These are phyloP conservation scores for Rhizopus sp. DNA, from an alignment of 371 early-diverging fungal species.

Conservation along the genomic window DNA sequence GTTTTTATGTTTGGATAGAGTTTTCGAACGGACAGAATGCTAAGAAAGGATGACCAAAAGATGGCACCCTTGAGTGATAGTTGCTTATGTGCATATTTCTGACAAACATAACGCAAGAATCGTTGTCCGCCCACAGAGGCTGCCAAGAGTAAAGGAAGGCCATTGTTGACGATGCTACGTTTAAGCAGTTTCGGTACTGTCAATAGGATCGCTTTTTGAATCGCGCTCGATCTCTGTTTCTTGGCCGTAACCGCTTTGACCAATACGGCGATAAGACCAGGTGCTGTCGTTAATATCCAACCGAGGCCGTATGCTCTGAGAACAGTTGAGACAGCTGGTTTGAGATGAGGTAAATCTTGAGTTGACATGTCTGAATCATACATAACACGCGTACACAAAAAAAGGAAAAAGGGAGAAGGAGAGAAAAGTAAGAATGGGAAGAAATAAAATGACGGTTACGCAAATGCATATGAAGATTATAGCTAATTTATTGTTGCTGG, in stretches of 20 bases:
- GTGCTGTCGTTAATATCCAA: constrained; percentile 41
- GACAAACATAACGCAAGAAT: constrained; percentile 15
- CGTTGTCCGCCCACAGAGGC: constrained; percentile 39
- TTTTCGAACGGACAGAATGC: constrained; percentile 33
- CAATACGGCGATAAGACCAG: constrained; percentile 23
- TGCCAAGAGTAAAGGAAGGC: constrained; percentile 38
- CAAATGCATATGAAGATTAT: constrained; percentile 19
- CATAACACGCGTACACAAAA: not conserved
- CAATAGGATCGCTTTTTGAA: constrained; percentile 20
- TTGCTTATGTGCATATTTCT: constrained; percentile 9
- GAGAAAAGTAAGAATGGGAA: constrained; percentile 1
- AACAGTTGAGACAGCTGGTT: constrained; percentile 34
- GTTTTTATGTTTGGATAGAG: constrained; percentile 47
- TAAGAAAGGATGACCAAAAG: constrained; percentile 31
- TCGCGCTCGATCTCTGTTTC: constrained; percentile 8
- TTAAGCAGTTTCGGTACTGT: constrained; percentile 27
- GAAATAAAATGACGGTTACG: constrained; percentile 6
- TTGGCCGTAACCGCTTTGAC: constrained; percentile 21
- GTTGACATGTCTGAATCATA: not conserved
- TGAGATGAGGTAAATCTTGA: not conserved
- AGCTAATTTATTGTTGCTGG: constrained; percentile 7
- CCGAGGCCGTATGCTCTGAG: constrained; percentile 44
- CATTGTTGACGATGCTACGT: constrained; percentile 35
- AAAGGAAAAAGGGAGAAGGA: constrained; percentile 6
- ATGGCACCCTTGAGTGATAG: constrained; percentile 17